phyloP scores from a whole-genome alignment of 2,329 filamentous ascomycete genomes.

The Aspergillus calidoustus region DNA sequence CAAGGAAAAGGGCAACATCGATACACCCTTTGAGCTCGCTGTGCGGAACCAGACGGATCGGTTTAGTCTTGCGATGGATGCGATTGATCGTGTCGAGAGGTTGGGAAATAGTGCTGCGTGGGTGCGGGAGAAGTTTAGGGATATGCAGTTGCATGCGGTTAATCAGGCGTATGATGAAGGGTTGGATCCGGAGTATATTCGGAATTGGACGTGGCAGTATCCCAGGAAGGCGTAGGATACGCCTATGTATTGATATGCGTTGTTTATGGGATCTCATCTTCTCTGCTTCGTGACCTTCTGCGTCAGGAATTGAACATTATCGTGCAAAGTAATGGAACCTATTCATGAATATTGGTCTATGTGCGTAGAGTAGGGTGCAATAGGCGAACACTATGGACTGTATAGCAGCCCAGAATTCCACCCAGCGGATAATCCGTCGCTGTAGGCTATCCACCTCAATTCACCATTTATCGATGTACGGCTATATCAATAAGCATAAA shows the following conservation, averaged over 20 bases:
- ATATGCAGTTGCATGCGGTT: conserved; percentile 66
- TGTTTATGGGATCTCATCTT: too few relatives aligned
- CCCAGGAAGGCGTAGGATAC: conserved; percentile 20
- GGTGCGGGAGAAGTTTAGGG: conserved; percentile 67
- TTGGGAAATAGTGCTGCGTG: conserved; percentile 67
- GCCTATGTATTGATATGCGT: background rate
- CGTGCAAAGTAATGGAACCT: too few relatives aligned
- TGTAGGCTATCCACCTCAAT: too few relatives aligned
- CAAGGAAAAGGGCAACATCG: conserved; percentile 82
- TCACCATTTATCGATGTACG: too few relatives aligned
- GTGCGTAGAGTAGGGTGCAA: too few relatives aligned
- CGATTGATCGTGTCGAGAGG: conserved; percentile 68
- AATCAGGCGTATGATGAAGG: conserved; percentile 72
- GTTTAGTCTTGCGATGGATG: conserved; percentile 76
- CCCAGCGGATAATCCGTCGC: too few relatives aligned
- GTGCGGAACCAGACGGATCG: conserved; percentile 78
- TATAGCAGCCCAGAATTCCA: too few relatives aligned
- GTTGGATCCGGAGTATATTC: conserved; percentile 69
- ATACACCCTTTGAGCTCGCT: conserved; percentile 77
- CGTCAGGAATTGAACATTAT: too few relatives aligned
- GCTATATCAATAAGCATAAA: conserved; percentile 3
- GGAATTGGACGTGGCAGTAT: conserved; percentile 69
- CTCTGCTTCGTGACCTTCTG: too few relatives aligned
- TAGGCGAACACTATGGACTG: too few relatives aligned
- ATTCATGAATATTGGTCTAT: too few relatives aligned